Evolutionary conservation across 345 rosid species (phyloP).

Genomic region (Crucihimalaya himalaica): DNA sequence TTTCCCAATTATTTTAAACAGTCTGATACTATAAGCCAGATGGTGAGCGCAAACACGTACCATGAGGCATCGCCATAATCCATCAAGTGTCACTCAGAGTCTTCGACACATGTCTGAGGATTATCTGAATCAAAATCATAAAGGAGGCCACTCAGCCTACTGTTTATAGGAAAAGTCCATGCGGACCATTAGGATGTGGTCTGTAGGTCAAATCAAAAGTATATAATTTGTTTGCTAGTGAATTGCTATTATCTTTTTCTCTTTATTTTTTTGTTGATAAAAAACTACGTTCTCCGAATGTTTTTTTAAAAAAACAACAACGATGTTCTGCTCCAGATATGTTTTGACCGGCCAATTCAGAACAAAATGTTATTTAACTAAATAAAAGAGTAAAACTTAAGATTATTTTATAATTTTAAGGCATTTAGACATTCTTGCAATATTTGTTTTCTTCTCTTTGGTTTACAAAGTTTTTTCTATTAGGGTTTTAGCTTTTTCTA

Average conservation of each 20-base stretch:
- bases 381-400: too few species aligned
- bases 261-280: background rate
- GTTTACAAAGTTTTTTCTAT: too few species aligned
- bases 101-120: background rate
- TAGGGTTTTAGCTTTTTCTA: too few species aligned
- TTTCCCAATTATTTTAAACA: too few species aligned
- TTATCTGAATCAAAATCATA: background rate
- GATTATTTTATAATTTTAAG: too few species aligned
- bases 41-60: background rate
- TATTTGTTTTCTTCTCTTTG: too few species aligned
- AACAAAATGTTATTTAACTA: background rate
- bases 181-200: background rate
- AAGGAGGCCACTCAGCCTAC: background rate
- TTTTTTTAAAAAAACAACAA: background rate
- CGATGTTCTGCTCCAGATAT: background rate
- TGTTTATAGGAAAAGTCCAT: conserved; percentile 12
- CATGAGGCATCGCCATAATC: background rate
- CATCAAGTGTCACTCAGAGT: conserved; percentile 3
- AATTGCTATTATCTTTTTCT: background rate
- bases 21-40: background rate
- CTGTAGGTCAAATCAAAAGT: background rate
- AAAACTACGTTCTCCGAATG: background rate
- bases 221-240: background rate
- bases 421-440: too few species aligned
- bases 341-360: background rate